Percentiles rank a stretch among this genome's conserved stretches.
Evolutionary conservation across 2,329 filamentous ascomycete species (phyloP).

Genomic region (Neurospora sp.): DNA sequence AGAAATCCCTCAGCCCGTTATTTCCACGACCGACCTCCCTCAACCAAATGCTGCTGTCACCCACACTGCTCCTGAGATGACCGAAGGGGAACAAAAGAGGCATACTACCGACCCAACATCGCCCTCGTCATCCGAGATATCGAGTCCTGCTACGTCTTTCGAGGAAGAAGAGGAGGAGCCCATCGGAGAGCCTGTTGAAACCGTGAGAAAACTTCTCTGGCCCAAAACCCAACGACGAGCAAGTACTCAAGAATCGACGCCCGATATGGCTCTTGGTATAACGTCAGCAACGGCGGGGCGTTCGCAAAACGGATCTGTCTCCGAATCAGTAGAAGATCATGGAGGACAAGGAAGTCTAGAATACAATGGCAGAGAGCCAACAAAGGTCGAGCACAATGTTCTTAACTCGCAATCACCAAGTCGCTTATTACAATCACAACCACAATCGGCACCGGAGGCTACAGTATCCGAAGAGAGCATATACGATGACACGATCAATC

Average conservation of each 20-base stretch:
- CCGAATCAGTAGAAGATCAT: neutral
- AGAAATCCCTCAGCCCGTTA: neutral
- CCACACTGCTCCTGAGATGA: neutral
- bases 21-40: neutral
- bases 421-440: neutral
- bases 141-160: neutral
- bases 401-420: neutral
- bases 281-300: neutral
- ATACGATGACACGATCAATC: neutral
- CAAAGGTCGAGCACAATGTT: neutral
- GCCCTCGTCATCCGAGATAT: neutral
- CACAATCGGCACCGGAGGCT: neutral
- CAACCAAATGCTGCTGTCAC: neutral
- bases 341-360: neutral
- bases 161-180: neutral
- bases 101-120: neutral
- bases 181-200: neutral
- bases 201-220: slow-evolving; percentile 14
- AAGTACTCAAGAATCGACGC: neutral
- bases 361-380: neutral
- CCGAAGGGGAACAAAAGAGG: neutral
- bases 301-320: neutral
- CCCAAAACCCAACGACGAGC: slow-evolving; percentile 4
- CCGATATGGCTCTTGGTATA: neutral
- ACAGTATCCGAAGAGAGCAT: neutral